Evolutionary conservation across 1,139 yeast genomes (phyloP).

Genomic region (Pichia sp.): DNA sequence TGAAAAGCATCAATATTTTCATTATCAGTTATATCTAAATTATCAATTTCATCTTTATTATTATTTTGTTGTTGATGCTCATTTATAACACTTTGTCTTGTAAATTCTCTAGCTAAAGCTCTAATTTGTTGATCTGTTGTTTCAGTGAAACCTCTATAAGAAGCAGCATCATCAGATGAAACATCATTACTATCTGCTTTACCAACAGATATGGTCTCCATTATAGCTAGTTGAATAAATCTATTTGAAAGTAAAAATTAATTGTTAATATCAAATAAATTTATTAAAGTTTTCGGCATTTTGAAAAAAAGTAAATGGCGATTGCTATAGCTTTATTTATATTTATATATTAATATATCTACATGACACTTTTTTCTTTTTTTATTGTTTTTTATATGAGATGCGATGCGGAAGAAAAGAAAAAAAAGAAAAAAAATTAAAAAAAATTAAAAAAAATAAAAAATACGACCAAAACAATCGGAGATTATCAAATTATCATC

Average conservation of each 20-base stretch:
- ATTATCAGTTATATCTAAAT: background rate
- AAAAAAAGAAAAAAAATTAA: no score
- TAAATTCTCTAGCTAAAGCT: slow-evolving; percentile 56
- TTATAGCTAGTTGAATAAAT: background rate
- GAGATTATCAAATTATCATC: no score
- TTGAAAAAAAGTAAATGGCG: no score
- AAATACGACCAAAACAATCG: no score
- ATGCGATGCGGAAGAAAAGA: no score
- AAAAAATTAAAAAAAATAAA: no score
- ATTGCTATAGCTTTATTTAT: no score
- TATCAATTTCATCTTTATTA: background rate
- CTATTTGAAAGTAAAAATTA: background rate
- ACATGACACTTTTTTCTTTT: no score
- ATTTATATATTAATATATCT: no score
- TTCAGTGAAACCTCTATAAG: slow-evolving; percentile 37
- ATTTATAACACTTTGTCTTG: slow-evolving; percentile 23
- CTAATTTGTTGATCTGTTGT: slow-evolving; percentile 35
- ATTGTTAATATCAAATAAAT: background rate
- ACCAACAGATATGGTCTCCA: slow-evolving; percentile 17
- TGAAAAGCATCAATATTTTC: background rate
- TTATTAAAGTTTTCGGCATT: background rate
- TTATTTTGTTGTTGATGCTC: background rate
- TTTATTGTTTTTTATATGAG: no score
- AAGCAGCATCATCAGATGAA: slow-evolving; percentile 7
- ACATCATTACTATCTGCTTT: slow-evolving; percentile 16